Evolutionary conservation across 176 grass and related monocot genomes (phyloP).

Genomic region (Ensete ventricosum): DNA sequence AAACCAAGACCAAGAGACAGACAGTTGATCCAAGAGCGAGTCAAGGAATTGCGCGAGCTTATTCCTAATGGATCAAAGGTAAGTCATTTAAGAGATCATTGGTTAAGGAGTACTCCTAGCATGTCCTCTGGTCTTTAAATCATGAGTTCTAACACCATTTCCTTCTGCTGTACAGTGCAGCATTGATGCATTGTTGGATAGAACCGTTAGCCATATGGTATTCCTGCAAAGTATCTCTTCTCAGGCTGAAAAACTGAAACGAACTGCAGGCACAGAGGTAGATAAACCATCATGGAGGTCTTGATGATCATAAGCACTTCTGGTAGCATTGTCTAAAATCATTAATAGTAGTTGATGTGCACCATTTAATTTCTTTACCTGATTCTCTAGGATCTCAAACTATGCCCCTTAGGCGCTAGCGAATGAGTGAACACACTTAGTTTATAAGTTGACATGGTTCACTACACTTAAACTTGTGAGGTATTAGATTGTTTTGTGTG

Average conservation of each 20-base stretch:
- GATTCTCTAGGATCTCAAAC: not conserved
- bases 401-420: not conserved
- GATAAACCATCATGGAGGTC: not conserved
- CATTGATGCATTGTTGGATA: constrained; percentile 63
- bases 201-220: constrained; percentile 52
- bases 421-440: too few species aligned
- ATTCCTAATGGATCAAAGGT: constrained; percentile 68
- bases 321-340: not conserved
- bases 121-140: not conserved
- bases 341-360: not conserved
- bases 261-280: constrained; percentile 20
- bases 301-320: not conserved
- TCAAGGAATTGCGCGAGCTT: constrained; percentile 58
- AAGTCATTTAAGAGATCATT: not conserved
- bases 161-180: constrained; percentile 56
- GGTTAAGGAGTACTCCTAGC: not conserved
- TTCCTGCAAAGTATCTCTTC: constrained; percentile 54
- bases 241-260: constrained; percentile 48
- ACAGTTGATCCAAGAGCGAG: constrained; percentile 71
- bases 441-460: too few species aligned
- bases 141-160: constrained; percentile 17
- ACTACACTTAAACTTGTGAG: not conserved
- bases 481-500: not conserved
- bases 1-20: constrained; percentile 67
- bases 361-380: not conserved